Percentiles rank a stretch among this genome's conserved stretches.
These are phyloP conservation scores for Aspergillus asperescens DNA, from an alignment of 495 filamentous ascomycete genomes.

Conservation along the genomic window DNA sequence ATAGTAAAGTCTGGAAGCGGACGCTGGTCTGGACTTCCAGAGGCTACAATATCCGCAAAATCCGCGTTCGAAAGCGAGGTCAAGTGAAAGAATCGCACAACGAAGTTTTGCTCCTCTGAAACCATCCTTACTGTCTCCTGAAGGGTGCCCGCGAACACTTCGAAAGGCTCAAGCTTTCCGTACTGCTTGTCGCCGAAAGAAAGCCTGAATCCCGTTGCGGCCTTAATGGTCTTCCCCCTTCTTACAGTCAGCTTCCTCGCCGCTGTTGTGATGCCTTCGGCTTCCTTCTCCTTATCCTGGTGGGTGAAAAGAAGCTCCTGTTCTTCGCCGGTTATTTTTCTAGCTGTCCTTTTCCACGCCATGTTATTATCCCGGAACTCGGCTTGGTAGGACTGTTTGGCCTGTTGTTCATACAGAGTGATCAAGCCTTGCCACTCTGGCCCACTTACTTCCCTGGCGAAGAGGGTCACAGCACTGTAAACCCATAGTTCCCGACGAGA, in stretches of 20 bases:
- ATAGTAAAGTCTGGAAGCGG: slow-evolving; percentile 61
- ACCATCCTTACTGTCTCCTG: slow-evolving; percentile 74
- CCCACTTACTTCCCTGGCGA: slow-evolving; percentile 74
- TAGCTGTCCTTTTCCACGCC: slow-evolving; percentile 76
- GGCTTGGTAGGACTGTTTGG: slow-evolving; percentile 69
- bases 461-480: slow-evolving; percentile 79
- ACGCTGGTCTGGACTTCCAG: slow-evolving; percentile 60
- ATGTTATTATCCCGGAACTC: slow-evolving; percentile 75
- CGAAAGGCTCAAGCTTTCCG: slow-evolving; percentile 66
- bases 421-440: slow-evolving; percentile 75
- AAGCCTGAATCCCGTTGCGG: slow-evolving; percentile 54
- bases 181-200: slow-evolving; percentile 58
- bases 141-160: slow-evolving; percentile 76
- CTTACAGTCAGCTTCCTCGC: slow-evolving; percentile 91
- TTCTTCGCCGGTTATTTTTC: slow-evolving; percentile 79
- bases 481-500: slow-evolving; percentile 64
- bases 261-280: slow-evolving; percentile 62
- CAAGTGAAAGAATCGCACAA: slow-evolving; percentile 89
- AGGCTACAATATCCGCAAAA: slow-evolving; percentile 71
- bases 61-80: slow-evolving; percentile 70
- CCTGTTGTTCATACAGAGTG: slow-evolving; percentile 70
- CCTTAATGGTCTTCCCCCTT: slow-evolving; percentile 75
- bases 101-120: slow-evolving; percentile 88
- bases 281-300: slow-evolving; percentile 73
- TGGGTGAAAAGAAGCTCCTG: slow-evolving; percentile 81